Evolutionary conservation across 2,329 filamentous ascomycete species (phyloP), one percentile per base, ranked within the genome.

Genomic region (Pleoardoris graminearum): DNA sequence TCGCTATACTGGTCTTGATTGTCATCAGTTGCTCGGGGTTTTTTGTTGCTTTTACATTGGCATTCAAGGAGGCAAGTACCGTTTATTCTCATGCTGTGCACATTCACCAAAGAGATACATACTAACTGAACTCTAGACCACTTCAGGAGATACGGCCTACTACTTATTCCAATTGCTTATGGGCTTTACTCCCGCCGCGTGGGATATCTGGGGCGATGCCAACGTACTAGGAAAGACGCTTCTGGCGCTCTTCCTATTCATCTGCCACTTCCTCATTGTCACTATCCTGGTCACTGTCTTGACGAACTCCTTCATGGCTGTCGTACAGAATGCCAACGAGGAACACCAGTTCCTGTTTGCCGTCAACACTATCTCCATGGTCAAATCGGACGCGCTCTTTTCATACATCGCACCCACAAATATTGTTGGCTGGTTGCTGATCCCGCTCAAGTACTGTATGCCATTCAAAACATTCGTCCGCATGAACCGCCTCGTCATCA

Each of bases 331-430:
- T 68, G 91, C 92, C 7, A 90, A 91, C 49, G 89, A 97, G 70
- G 93, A 97, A 74, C 92, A 97, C 63, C 85, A 87, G 59, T 97
- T 96, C 69, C 76, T 97, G 2, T 97, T 97, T 67, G 93, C 93
- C 0, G 91, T 97, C 71, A 97, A 97, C 69, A 95, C 93, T 4
- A 96, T 97, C 44, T 95, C 91, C 4, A 95, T 96, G 90, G 93
- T 97, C 60, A 97, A 97, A 73, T 96, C 94, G n/a, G 93, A 97
- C 70, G 89, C 91, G 0, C 79, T 97, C 0, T 97, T 97, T 77
- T 95, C 91, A 3, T 97, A 97, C 69, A 84, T 97, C 55, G 89
- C 93, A 1, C 93, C 93, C 0, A 88, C 89, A 12, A 97, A 97
- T 68, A 88, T 97, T 25, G 82, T 97, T 57, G 92, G 90, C 1